Evolutionary conservation across 2,329 filamentous ascomycete species (phyloP), one percentile per base, ranked within the genome.

Genomic region (Ceratocystis variospora): DNA sequence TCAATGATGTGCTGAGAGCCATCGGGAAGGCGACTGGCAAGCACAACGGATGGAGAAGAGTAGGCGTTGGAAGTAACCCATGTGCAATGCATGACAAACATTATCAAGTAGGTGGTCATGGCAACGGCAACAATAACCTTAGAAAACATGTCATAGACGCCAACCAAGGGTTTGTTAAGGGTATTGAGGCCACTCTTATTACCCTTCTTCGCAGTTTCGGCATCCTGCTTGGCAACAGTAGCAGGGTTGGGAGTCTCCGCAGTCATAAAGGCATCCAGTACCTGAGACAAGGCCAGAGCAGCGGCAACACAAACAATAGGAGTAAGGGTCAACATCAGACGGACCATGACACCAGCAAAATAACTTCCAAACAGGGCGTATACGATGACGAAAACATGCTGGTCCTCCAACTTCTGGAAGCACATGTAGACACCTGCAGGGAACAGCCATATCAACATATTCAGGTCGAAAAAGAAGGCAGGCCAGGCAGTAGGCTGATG

Each of bases 61-160:
- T 99, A 99, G 28, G 94, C 95, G 73, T 97, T 97, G 5, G 94
- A 97, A 17, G 94, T 99, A 64, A 99, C 94, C 94, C 95, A 99
- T 10, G 94, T 99, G 79, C 94, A 99, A 80, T 99, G 94, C 64
- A 93, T 83, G 66, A 99, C 94, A 74, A 99, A 99, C 69, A 99
- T 81, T 69, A 97, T 77, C 5, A 99, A 83, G 75, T 96, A 99
- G 46, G 89, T 76, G 10, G 85, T 84, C 73, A 92, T 83, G 62
- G 85, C 83, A 55, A 80, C 83, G 31, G 90, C 85, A 46, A 96
- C 84, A n/a, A 88, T 78, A 10, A 83, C 75, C 80, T 96, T 97
- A 68, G 91, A 95, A 45, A 90, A 76, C 68, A 81, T 80, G 63
- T 85, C 88, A 78, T 93, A 96, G 71, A 99, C 87, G 19, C 94